phyloP scores from a whole-genome alignment of 805 yeast genomes.

The Metschnikowia bowlesiae region DNA sequence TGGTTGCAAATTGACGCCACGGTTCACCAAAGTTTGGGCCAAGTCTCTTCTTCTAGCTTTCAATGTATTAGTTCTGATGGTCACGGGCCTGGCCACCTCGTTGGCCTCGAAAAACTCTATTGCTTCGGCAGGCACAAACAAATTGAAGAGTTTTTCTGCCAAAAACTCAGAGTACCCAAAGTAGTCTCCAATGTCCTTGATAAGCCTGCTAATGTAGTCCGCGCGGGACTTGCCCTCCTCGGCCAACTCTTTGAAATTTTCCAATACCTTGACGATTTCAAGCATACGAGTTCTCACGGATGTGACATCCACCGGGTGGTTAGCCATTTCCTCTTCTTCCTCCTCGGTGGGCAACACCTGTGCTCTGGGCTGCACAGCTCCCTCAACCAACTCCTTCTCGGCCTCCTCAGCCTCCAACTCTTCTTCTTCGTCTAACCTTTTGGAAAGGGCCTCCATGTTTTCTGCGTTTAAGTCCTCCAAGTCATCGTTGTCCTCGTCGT shows the following conservation, averaged over 20 bases:
- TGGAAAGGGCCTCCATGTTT: slow-evolving; percentile 77
- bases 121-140: slow-evolving; percentile 94
- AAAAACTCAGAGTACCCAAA: slow-evolving; percentile 89
- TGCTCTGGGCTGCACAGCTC: slow-evolving; percentile 64
- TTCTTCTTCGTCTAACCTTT: slow-evolving; percentile 58
- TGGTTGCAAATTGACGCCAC: slow-evolving; percentile 97
- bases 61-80: slow-evolving; percentile 95
- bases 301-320: slow-evolving; percentile 68
- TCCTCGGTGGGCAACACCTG: slow-evolving; percentile 66
- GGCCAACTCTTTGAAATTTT: slow-evolving; percentile 75
- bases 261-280: slow-evolving; percentile 90
- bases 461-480: slow-evolving; percentile 70
- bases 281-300: slow-evolving; percentile 89
- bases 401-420: slow-evolving; percentile 44
- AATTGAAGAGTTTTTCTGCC: slow-evolving; percentile 89
- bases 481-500: slow-evolving; percentile 51
- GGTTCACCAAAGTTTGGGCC: slow-evolving; percentile 89
- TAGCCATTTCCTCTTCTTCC: slow-evolving; percentile 53
- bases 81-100: slow-evolving; percentile 93
- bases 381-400: slow-evolving; percentile 50
- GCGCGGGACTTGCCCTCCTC: slow-evolving; percentile 85
- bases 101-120: slow-evolving; percentile 98
- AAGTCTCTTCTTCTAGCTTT: slow-evolving; percentile 93
- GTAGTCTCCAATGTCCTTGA: slow-evolving; percentile 85
- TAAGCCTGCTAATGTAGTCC: slow-evolving; percentile 72